Conservation (phyloP, 2,329 filamentous ascomycete species). For the Ophiostoma tasmaniense region DNA sequence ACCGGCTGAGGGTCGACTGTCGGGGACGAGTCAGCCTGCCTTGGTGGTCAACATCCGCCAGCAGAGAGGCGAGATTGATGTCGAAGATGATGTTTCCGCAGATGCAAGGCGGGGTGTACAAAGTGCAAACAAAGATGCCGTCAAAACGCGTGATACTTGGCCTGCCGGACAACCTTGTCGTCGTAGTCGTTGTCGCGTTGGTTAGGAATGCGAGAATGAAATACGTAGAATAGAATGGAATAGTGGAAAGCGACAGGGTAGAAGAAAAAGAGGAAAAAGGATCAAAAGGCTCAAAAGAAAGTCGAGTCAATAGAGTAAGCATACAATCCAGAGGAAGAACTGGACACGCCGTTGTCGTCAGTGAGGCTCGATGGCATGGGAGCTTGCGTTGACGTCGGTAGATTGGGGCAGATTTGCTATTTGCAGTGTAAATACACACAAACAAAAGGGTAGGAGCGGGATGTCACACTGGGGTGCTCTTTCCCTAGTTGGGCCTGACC, state of each 20-base stretch:
- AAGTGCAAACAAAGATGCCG: background rate
- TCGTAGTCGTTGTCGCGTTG: background rate
- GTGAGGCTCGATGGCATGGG: constrained; percentile 15
- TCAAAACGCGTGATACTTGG: background rate
- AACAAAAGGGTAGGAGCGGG: constrained; percentile 10
- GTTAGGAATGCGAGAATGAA: background rate
- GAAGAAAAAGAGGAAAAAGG: background rate
- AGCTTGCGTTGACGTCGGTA: constrained; percentile 10
- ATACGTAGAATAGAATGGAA: background rate
- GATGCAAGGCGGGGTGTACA: background rate
- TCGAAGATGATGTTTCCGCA: background rate
- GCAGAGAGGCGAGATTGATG: constrained; percentile 8
- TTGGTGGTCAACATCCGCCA: constrained; percentile 15
- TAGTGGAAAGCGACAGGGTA: background rate
- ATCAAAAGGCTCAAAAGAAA: background rate
- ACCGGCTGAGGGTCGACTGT: background rate
- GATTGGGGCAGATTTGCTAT: background rate
- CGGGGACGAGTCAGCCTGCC: background rate
- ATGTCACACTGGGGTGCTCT: constrained; percentile 4
- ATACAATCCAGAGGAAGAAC: constrained; percentile 5
- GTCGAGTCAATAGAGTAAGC: background rate
- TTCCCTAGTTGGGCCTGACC: background rate
- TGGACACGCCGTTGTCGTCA: constrained; percentile 11
- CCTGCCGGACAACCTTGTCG: background rate
- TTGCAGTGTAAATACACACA: background rate